phyloP scores from a whole-genome alignment of 169 alveolate species.

The Plasmodium cynomolgi region DNA sequence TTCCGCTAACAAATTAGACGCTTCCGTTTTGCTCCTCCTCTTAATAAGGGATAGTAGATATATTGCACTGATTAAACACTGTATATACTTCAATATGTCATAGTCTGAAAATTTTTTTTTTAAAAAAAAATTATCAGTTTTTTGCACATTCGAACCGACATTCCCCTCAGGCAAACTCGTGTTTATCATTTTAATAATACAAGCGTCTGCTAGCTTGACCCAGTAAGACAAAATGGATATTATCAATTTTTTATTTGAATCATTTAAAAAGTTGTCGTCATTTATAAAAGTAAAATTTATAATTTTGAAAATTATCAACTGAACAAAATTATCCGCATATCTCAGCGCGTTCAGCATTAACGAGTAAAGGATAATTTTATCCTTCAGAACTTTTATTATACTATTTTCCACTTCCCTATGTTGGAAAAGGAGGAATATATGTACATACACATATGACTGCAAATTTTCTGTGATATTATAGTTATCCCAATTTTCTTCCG shows the following conservation, averaged over 20 bases:
- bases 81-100: slow-evolving; percentile 64
- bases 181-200: slow-evolving; percentile 50
- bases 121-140: slow-evolving; percentile 21
- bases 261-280: slow-evolving; percentile 51
- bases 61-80: slow-evolving; percentile 59
- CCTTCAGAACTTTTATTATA: slow-evolving; percentile 41
- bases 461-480: neutral
- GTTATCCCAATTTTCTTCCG: neutral
- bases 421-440: slow-evolving; percentile 55
- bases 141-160: neutral
- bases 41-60: slow-evolving; percentile 33
- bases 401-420: slow-evolving; percentile 37
- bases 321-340: slow-evolving; percentile 65
- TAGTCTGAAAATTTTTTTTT: slow-evolving; percentile 50
- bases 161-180: slow-evolving; percentile 12
- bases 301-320: slow-evolving; percentile 55
- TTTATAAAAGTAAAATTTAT: slow-evolving; percentile 38
- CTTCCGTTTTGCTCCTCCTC: slow-evolving; percentile 21
- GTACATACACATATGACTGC: slow-evolving; percentile 26
- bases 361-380: slow-evolving; percentile 56
- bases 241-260: slow-evolving; percentile 62
- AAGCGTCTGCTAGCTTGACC: slow-evolving; percentile 50
- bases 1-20: neutral
- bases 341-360: slow-evolving; percentile 65
- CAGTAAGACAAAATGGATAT: slow-evolving; percentile 46